Evolutionary conservation across 2,329 filamentous ascomycete species (phyloP).

Genomic region (Shiraia bambusicola): DNA sequence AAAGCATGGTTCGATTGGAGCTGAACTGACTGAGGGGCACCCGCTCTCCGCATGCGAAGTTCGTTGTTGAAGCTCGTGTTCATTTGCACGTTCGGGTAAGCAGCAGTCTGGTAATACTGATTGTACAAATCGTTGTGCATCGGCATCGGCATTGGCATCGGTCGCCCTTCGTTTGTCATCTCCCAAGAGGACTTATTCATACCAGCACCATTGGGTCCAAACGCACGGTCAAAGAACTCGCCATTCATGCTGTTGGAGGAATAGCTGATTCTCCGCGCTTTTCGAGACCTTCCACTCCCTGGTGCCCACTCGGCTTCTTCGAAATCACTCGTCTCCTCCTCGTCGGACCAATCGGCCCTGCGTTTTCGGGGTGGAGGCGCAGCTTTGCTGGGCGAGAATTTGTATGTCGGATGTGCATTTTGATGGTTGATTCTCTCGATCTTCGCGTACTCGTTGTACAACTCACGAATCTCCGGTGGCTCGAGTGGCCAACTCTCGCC

Average conservation of each 20-base stretch:
- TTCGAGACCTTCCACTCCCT: conserved; percentile 23
- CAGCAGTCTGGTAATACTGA: conserved; percentile 55
- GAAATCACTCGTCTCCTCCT: conserved; percentile 47
- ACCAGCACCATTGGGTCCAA: conserved; percentile 29
- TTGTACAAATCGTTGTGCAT: conserved; percentile 46
- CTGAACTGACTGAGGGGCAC: conserved; percentile 30
- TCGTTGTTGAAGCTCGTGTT: conserved; percentile 32
- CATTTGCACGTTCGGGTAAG: conserved; percentile 45
- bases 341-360: conserved; percentile 46
- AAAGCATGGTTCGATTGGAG: conserved; percentile 37
- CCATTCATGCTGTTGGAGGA: conserved; percentile 22
- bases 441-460: conserved; percentile 77
- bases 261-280: conserved; percentile 30
- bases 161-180: conserved; percentile 53
- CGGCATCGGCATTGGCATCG: conserved; percentile 50
- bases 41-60: conserved; percentile 48
- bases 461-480: conserved; percentile 66
- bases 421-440: conserved; percentile 83
- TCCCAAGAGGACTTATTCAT: conserved; percentile 55
- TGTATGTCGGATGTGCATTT: conserved; percentile 84
- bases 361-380: conserved; percentile 50
- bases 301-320: conserved; percentile 45
- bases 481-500: conserved; percentile 86
- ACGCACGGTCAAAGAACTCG: conserved; percentile 32
- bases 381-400: conserved; percentile 83